Evolutionary conservation across 192 early-diverging fungal genomes (phyloP), one percentile per base, ranked within the genome.

Genomic region (Coemansia sp.): DNA sequence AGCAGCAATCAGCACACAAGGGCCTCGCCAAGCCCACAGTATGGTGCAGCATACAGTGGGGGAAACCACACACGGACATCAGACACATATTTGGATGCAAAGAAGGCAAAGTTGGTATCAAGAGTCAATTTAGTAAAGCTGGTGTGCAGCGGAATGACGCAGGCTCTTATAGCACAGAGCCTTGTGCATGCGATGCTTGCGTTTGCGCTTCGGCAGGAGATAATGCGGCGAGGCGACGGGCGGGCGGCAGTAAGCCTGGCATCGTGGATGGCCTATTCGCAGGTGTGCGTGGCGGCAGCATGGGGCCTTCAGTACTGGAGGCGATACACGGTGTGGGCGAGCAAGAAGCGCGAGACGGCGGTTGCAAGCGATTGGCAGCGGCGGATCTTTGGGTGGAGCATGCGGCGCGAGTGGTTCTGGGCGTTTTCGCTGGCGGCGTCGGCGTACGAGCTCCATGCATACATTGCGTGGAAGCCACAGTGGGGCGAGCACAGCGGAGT

Each of bases 181-280:
- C 62, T 82, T 65, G 59, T 82, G 16, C 80, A 82, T 43, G 63
- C 68, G 9, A 77, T 82, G 80, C 72, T 82, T 47, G 51, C 39
- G 32, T 74, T 82, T 63, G 80, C 80, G 7, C 58, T 82, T 41
- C 71, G 72, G 36, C 74, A 82, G 19, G 80, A 82, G 56, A 71
- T 73, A 52, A 47, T 26, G 52, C 70, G 71, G 21, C 67, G 37
- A 21, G 39, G 58, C 16, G 66, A 82, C 40, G 45, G 67, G 21
- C 22, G 16, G 9, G 41, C 32, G 10, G 74, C 71, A 45, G 61
- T 62, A 21, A 42, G 63, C 37, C 51, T 74, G 41, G 59, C 66
- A 21, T 46, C 58, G 11, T 68, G 80, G 69, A 67, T 82, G 39
- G 71, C 72, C 42, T 19, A 74, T 69, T 71, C 80, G 19, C 80